Evolutionary conservation across 1,284 basidiomycete genomes (phyloP).

Genomic region (Flammula alnicola): DNA sequence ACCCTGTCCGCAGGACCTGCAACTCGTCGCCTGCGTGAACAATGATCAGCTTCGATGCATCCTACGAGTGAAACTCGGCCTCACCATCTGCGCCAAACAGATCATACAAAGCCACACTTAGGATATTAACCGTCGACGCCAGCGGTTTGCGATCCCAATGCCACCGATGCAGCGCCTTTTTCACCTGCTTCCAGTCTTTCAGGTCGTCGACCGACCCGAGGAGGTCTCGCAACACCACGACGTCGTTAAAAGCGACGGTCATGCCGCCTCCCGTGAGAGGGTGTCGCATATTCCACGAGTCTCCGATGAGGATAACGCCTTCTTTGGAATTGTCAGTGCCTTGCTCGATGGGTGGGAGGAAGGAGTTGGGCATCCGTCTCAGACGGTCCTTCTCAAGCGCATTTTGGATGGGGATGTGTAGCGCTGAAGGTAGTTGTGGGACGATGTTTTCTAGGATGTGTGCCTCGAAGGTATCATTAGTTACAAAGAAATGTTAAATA

Average conservation of each 20-base stretch:
- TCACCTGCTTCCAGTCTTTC: constrained; percentile 67
- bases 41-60: neutral
- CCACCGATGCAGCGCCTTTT: constrained; percentile 70
- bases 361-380: constrained; percentile 95
- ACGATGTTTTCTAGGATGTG: constrained; percentile 76
- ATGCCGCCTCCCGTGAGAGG: constrained; percentile 97
- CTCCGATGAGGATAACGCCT: constrained; percentile 89
- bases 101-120: constrained; percentile 91
- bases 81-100: constrained; percentile 89
- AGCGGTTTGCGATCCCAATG: constrained; percentile 86
- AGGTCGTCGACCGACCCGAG: constrained; percentile 56
- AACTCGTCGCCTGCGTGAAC: constrained; percentile 69
- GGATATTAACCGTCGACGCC: constrained; percentile 85
- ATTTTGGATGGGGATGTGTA: constrained; percentile 65
- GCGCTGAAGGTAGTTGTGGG: constrained; percentile 76
- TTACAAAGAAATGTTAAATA: neutral
- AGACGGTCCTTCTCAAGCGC: constrained; percentile 77
- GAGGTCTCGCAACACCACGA: constrained; percentile 72
- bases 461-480: constrained; percentile 43
- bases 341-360: constrained; percentile 87
- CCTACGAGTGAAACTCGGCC: constrained; percentile 1
- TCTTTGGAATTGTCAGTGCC: constrained; percentile 60
- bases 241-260: constrained; percentile 91
- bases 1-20: constrained; percentile 87
- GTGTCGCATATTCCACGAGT: constrained; percentile 99